These are phyloP conservation scores for Nannochloropsis gaditana DNA, from an alignment of 108 stramenopile genomes.

Conservation along the genomic window DNA sequence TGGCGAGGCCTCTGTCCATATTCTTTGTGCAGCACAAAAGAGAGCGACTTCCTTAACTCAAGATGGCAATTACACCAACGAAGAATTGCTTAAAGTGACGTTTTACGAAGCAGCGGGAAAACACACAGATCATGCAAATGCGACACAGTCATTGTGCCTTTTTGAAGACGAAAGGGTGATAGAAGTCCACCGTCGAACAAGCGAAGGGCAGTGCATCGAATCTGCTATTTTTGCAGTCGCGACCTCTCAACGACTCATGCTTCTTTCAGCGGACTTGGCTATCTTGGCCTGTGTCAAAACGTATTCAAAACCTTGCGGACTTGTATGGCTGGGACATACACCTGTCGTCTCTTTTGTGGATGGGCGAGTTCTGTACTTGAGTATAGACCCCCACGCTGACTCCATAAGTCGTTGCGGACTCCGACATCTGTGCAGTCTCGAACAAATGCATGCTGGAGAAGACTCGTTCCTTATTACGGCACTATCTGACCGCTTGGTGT, in stretches of 20 bases:
- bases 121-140: no score
- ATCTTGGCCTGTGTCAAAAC: neutral
- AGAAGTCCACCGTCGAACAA: neutral
- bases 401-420: neutral
- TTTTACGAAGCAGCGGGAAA: no score
- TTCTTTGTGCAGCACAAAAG: no score
- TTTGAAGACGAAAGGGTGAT: neutral
- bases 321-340: neutral
- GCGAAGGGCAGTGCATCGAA: neutral
- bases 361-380: constrained; percentile 15
- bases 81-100: no score
- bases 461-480: neutral
- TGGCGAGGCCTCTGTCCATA: no score
- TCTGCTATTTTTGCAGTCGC: neutral
- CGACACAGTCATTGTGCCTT: neutral
- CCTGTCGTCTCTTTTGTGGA: neutral
- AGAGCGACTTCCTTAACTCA: no score
- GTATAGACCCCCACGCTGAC: neutral
- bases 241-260: neutral
- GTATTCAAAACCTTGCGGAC: neutral
- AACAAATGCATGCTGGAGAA: neutral
- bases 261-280: neutral
- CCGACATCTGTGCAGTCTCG: neutral
- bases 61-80: no score
- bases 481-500: neutral